These are phyloP conservation scores for Betula pendula DNA, from an alignment of 306 rosid species.

Conservation along the genomic window DNA sequence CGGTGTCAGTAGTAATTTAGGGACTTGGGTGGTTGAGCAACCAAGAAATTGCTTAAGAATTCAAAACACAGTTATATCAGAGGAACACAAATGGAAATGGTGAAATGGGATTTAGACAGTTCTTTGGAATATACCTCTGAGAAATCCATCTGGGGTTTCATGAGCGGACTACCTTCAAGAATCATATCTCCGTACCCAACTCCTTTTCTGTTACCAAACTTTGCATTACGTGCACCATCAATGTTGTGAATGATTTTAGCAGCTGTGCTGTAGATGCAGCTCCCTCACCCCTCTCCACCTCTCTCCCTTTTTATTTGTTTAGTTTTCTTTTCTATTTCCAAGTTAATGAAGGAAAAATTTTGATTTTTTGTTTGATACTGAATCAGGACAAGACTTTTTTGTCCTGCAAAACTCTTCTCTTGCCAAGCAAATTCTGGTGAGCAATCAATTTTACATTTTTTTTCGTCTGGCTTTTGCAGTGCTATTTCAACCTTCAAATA, in stretches of 20 bases:
- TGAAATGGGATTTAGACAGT: too few species aligned
- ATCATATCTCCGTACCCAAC: too few species aligned
- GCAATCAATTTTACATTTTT: constrained; percentile 25
- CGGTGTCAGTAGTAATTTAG: background rate
- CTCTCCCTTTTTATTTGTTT: background rate
- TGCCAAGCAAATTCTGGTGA: constrained; percentile 65
- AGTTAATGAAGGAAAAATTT: background rate
- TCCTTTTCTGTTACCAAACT: too few species aligned
- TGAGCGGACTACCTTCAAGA: too few species aligned
- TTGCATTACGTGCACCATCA: too few species aligned
- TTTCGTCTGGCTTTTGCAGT: constrained; percentile 17
- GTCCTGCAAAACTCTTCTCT: constrained; percentile 46
- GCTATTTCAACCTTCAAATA: too few species aligned
- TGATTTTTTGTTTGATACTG: constrained; percentile 22
- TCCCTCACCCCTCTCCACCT: background rate
- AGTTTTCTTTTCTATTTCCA: background rate
- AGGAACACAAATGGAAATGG: too few species aligned
- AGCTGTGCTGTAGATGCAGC: background rate
- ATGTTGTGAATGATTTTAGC: background rate
- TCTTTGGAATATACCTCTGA: too few species aligned
- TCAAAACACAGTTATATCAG: too few species aligned
- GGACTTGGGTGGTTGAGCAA: background rate
- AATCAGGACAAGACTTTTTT: constrained; percentile 53
- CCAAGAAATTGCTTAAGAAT: too few species aligned
- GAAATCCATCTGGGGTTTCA: too few species aligned